These are phyloP conservation scores for Hypoxylon fuscum DNA, from an alignment of 495 filamentous ascomycete species.

Conservation along the genomic window DNA sequence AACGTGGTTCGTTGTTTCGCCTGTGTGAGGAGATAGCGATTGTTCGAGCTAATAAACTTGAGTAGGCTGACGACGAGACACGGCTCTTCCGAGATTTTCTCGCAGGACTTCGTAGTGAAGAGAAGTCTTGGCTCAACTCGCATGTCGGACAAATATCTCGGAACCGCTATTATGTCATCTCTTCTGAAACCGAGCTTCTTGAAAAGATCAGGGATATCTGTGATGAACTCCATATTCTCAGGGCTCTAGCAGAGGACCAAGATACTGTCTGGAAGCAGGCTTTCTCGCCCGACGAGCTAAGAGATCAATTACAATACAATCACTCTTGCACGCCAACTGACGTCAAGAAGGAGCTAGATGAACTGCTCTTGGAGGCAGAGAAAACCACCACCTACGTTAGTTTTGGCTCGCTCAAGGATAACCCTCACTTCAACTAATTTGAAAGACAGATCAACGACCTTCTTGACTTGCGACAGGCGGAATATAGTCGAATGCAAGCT, in stretches of 20 bases:
- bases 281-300: no score
- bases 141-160: neutral
- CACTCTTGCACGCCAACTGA: conserved; percentile 35
- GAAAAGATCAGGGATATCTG: conserved; percentile 41
- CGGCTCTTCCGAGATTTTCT: conserved; percentile 17
- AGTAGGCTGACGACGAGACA: conserved; percentile 17
- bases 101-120: conserved; percentile 6
- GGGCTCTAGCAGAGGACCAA: conserved; percentile 43
- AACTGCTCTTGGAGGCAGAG: conserved; percentile 40
- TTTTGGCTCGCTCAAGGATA: neutral
- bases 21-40: neutral
- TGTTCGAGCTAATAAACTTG: conserved; percentile 4
- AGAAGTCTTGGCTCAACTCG: no score
- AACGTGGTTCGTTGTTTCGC: conserved; percentile 7
- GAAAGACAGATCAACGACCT: conserved; percentile 21
- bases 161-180: conserved; percentile 24
- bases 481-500: conserved; percentile 28
- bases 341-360: conserved; percentile 32
- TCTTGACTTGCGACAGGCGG: conserved; percentile 29
- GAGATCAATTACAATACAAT: neutral
- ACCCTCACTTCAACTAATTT: conserved; percentile 1
- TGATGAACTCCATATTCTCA: conserved; percentile 48
- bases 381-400: conserved; percentile 18
- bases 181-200: conserved; percentile 40
- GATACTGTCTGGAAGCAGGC: conserved; percentile 34